These are phyloP conservation scores for Scheffersomyces illinoinensis DNA, from an alignment of 1,139 yeast species.

Conservation along the genomic window DNA sequence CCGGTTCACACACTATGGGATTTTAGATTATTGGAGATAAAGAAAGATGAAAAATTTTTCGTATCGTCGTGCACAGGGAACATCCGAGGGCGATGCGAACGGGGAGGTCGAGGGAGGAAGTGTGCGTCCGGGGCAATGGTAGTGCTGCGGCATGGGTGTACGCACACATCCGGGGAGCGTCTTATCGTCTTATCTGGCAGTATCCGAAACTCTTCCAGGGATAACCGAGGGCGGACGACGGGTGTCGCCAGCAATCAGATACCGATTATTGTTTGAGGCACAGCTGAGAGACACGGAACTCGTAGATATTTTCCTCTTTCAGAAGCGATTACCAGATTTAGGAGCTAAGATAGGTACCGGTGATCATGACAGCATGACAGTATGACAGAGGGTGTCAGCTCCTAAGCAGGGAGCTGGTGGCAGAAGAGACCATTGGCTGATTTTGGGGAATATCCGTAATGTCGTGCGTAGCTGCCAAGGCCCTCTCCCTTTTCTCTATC, in stretches of 20 bases:
- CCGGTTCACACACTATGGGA: background rate
- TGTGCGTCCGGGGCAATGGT: background rate
- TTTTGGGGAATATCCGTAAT: background rate
- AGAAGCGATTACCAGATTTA: background rate
- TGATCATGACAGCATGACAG: background rate
- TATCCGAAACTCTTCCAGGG: background rate
- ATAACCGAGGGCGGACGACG: background rate
- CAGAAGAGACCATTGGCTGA: background rate
- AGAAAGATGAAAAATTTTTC: background rate
- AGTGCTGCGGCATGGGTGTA: background rate
- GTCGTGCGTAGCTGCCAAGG: background rate
- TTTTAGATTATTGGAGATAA: background rate
- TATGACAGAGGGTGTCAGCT: background rate
- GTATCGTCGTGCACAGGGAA: background rate
- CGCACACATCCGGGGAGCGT: background rate
- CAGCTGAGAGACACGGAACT: background rate
- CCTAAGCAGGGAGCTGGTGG: background rate
- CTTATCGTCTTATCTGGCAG: background rate
- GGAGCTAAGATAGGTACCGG: background rate
- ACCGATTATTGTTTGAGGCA: background rate
- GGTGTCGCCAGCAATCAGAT: background rate
- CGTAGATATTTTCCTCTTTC: background rate
- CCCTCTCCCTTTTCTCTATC: background rate
- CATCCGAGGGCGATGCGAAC: background rate
- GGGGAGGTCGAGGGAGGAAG: background rate